Evolutionary conservation across 441 rosid species (phyloP).

Genomic region (Erodium trifolium): DNA sequence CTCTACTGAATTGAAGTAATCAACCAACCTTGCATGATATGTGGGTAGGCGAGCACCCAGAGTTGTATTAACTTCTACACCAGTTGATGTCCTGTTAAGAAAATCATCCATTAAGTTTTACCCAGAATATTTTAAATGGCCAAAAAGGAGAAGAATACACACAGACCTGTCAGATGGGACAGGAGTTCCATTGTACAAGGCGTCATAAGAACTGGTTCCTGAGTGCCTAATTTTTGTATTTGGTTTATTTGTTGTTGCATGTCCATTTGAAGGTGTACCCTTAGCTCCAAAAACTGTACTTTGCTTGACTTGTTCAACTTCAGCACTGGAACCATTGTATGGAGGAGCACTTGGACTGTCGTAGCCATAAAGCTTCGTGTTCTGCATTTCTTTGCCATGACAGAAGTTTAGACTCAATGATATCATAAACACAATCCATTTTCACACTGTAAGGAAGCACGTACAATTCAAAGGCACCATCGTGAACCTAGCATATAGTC

Average conservation of each 20-base stretch:
- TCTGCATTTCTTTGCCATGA: conserved; percentile 24
- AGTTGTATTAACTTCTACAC: conserved; percentile 46
- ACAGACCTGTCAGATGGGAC: conserved; percentile 55
- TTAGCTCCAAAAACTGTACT: conserved; percentile 31
- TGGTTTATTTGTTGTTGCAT: conserved; percentile 14
- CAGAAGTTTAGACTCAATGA: not conserved
- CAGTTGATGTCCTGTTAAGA: conserved; percentile 38
- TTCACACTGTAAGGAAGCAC: not conserved
- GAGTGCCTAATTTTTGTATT: conserved; percentile 20
- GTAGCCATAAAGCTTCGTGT: conserved; percentile 29
- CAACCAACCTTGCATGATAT: conserved; percentile 69
- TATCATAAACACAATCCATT: not conserved
- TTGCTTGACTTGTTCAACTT: conserved; percentile 43
- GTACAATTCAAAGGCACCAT: not conserved
- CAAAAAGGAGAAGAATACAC: not conserved
- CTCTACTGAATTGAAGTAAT: not conserved
- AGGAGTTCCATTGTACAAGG: conserved; percentile 33
- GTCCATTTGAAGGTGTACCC: conserved; percentile 21
- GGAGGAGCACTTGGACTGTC: conserved; percentile 94
- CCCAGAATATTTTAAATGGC: not conserved
- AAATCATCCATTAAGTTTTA: not conserved
- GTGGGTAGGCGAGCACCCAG: conserved; percentile 70
- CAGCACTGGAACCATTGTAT: conserved; percentile 43
- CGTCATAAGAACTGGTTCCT: conserved; percentile 31
- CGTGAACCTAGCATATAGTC: conserved; percentile 1